Percentiles rank a stretch among this genome's conserved stretches.
These are phyloP conservation scores for Blumeriella jaapii DNA, from an alignment of 2,329 filamentous ascomycete genomes.

Conservation along the genomic window DNA sequence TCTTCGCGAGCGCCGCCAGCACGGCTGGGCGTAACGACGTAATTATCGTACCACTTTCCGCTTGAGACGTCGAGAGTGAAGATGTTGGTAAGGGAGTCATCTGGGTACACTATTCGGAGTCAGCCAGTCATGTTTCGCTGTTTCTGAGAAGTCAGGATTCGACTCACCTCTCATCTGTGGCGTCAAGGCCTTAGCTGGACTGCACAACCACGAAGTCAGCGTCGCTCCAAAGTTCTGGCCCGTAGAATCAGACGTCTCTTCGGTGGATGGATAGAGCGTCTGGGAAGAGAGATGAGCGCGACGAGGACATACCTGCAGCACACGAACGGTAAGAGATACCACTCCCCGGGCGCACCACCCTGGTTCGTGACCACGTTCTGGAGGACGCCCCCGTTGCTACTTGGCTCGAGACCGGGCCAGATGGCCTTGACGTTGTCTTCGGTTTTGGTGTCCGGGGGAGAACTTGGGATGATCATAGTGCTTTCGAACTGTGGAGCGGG, in stretches of 20 bases:
- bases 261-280: not conserved
- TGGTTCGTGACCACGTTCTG: conserved; percentile 16
- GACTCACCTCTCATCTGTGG: conserved; percentile 6
- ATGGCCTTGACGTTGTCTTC: conserved; percentile 39
- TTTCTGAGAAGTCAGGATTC: not conserved
- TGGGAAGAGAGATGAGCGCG: not conserved
- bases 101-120: conserved; percentile 9
- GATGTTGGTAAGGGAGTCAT: conserved; percentile 11
- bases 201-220: not conserved
- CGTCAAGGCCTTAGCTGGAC: conserved; percentile 7
- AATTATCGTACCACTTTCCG: conserved; percentile 13
- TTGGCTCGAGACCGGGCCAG: conserved; percentile 32
- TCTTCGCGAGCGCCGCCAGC: not conserved
- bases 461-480: conserved; percentile 11
- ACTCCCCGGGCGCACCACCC: conserved; percentile 8
- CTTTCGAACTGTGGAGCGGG: conserved; percentile 10
- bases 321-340: conserved; percentile 13
- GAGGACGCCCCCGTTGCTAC: conserved; percentile 6
- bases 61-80: conserved; percentile 8
- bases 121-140: not conserved
- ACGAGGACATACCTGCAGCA: conserved; percentile 14
- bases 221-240: too few species aligned
- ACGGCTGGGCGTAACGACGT: conserved; percentile 5
- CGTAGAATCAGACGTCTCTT: too few species aligned
- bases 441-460: conserved; percentile 24